Conservation (phyloP, 768 basidiomycete genomes). For the Pholiota molesta region DNA sequence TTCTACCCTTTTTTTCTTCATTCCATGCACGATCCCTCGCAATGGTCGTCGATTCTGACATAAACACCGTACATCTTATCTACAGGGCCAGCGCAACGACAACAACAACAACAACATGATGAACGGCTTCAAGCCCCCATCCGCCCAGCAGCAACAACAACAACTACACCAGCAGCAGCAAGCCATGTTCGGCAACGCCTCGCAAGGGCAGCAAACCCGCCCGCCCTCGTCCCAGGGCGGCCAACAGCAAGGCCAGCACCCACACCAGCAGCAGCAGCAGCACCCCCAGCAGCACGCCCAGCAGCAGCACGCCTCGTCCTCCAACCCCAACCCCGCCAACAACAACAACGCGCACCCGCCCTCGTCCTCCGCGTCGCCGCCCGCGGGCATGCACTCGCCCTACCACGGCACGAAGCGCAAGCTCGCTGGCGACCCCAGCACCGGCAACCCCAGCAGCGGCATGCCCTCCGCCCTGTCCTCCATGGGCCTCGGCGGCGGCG, state of each 20-base stretch:
- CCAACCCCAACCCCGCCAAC: neutral
- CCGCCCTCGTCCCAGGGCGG: conserved; percentile 3
- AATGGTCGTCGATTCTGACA: neutral
- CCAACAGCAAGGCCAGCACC: neutral
- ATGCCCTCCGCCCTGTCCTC: too few species aligned
- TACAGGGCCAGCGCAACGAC: conserved; percentile 19
- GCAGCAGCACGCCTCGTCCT: neutral
- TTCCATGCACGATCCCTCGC: neutral
- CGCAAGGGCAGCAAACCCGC: neutral
- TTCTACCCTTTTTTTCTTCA: neutral
- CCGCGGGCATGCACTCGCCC: neutral
- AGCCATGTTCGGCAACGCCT: conserved; percentile 3
- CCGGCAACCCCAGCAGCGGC: neutral
- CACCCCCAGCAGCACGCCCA: neutral
- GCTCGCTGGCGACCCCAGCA: conserved; percentile 14
- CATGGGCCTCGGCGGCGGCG: conserved; percentile 5
- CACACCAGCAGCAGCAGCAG: conserved; percentile 5
- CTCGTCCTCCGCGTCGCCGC: conserved; percentile 6
- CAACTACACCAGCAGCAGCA: conserved; percentile 5
- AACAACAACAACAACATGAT: conserved; percentile 9
- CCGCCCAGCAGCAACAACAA: conserved; percentile 13
- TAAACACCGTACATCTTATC: neutral
- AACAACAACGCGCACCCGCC: neutral
- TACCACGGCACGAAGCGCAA: conserved; percentile 8
- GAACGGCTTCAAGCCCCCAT: conserved; percentile 22